phyloP scores from a whole-genome alignment of 352 stramenopile genomes.

The Blastocystis sp. region DNA sequence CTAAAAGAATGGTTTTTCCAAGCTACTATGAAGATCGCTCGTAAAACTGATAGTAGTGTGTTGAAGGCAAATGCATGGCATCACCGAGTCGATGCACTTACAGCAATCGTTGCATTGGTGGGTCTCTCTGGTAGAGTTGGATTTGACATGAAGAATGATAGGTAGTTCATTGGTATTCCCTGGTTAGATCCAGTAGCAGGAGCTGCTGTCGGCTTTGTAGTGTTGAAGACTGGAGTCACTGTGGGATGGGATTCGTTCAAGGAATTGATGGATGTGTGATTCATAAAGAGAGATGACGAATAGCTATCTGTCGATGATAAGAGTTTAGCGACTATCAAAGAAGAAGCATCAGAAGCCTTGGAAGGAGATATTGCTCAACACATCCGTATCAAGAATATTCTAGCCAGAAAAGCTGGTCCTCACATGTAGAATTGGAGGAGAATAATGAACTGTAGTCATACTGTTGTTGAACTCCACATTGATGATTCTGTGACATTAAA shows the following conservation, averaged over 20 bases:
- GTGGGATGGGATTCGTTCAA: conserved; percentile 36
- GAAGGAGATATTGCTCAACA: neutral
- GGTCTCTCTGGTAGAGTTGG: conserved; percentile 36
- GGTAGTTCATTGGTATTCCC: conserved; percentile 54
- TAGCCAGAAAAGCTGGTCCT: conserved; percentile 50
- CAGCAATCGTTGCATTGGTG: conserved; percentile 30
- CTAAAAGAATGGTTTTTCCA: conserved; percentile 59
- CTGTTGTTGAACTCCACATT: conserved; percentile 6
- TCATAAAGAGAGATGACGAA: neutral
- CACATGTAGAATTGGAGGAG: conserved; percentile 4
- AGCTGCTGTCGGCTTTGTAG: conserved; percentile 15
- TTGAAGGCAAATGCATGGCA: conserved; percentile 61
- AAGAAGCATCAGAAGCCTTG: neutral
- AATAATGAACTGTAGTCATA: conserved; percentile 1
- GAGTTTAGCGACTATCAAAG: conserved; percentile 3
- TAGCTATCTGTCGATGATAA: conserved; percentile 54
- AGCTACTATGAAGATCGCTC: conserved; percentile 37
- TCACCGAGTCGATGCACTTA: conserved; percentile 56
- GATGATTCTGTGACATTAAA: neutral
- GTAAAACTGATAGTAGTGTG: conserved; percentile 53
- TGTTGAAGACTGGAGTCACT: conserved; percentile 40
- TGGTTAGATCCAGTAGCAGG: conserved; percentile 55
- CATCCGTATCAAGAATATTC: conserved; percentile 8
- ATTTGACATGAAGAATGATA: neutral
- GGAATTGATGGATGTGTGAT: conserved; percentile 25